These are phyloP conservation scores for Ustilago cynodontis DNA, from an alignment of 1,284 basidiomycete genomes.

Conservation along the genomic window DNA sequence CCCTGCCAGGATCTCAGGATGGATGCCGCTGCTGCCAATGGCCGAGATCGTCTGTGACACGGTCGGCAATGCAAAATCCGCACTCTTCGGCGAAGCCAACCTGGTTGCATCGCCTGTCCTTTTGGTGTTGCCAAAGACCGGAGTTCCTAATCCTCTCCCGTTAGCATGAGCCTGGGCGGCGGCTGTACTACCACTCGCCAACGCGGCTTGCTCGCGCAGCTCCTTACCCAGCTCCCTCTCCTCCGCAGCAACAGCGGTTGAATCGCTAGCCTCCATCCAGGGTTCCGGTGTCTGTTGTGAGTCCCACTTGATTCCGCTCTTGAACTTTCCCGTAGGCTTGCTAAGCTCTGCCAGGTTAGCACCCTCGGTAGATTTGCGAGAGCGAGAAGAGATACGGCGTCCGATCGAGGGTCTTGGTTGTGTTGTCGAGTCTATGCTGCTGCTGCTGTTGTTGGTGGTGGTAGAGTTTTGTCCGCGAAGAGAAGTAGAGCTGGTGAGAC, in stretches of 20 bases:
- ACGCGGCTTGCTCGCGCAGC: conserved; percentile 15
- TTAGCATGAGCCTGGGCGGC: conserved; percentile 52
- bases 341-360: conserved; percentile 50
- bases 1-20: conserved; percentile 33
- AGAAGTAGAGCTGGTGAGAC: conserved; percentile 26
- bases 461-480: conserved; percentile 5
- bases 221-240: conserved; percentile 18
- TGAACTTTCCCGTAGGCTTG: conserved; percentile 54
- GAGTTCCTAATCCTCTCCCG: conserved; percentile 28
- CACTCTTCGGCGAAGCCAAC: not conserved
- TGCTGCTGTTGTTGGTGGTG: not conserved
- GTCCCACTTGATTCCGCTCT: conserved; percentile 54
- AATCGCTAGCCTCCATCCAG: conserved; percentile 50
- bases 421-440: not conserved
- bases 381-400: conserved; percentile 32
- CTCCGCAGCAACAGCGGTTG: conserved; percentile 3
- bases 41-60: conserved; percentile 42
- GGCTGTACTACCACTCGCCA: conserved; percentile 51
- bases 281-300: conserved; percentile 46
- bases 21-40: conserved; percentile 35
- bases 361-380: conserved; percentile 30
- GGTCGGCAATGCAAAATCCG: conserved; percentile 11
- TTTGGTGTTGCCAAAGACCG: conserved; percentile 34
- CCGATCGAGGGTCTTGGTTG: conserved; percentile 32
- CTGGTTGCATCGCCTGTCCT: not conserved